phyloP scores from a whole-genome alignment of 148 eudicot genomes.

The Polygonum maritimum region DNA sequence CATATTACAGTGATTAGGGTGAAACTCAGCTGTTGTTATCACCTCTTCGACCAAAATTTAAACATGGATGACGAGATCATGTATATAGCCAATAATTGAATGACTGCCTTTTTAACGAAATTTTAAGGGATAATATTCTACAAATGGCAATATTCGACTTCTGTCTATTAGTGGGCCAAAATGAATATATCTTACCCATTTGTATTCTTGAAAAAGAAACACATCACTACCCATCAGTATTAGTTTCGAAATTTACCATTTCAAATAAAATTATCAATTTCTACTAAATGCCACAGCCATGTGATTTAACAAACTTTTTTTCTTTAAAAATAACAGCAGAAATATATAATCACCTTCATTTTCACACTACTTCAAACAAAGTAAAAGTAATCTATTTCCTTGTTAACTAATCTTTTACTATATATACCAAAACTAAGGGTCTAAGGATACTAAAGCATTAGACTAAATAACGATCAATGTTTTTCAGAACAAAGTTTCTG shows the following conservation, averaged over 20 bases:
- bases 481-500: background rate
- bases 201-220: background rate
- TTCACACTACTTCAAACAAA: background rate
- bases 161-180: background rate
- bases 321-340: no score
- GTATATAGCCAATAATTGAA: no score
- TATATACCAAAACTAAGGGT: background rate
- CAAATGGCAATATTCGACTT: background rate
- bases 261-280: background rate
- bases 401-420: background rate
- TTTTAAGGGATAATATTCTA: background rate
- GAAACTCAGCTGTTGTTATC: conserved; percentile 80
- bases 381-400: background rate
- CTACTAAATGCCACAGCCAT: background rate
- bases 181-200: background rate
- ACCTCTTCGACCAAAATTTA: conserved; percentile 44
- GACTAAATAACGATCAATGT: background rate
- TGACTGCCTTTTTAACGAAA: no score
- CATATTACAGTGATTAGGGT: conserved; percentile 66
- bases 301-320: no score
- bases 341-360: no score
- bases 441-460: background rate
- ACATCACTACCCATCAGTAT: background rate
- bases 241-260: background rate
- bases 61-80: background rate